phyloP scores from a whole-genome alignment of 208 protist genomes.

The Acanthamoeba pearcei region DNA sequence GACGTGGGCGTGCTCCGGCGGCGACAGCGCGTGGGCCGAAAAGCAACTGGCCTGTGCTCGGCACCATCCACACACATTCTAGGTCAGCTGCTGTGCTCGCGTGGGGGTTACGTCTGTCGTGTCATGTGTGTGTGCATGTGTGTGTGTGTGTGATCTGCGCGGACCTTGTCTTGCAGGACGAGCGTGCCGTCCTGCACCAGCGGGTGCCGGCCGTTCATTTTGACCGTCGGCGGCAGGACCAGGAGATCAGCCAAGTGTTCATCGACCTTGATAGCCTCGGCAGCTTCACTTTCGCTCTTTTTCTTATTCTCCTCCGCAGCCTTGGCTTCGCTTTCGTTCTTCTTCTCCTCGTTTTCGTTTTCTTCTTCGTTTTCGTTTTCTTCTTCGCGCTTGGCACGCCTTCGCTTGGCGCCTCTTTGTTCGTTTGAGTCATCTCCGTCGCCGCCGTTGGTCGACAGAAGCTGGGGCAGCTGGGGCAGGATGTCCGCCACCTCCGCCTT shows the following conservation, averaged over 20 bases:
- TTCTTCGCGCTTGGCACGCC: background rate
- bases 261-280: background rate
- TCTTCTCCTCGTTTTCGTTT: background rate
- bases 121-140: too few relatives aligned
- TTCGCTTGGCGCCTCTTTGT: background rate
- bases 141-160: too few relatives aligned
- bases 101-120: too few relatives aligned
- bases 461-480: background rate
- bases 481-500: background rate
- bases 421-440: background rate
- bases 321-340: background rate
- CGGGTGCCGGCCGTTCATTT: constrained; percentile 2
- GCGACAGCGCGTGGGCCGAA: constrained; percentile 27
- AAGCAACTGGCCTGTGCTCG: constrained; percentile 42
- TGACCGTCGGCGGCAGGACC: background rate
- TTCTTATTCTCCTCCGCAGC: background rate
- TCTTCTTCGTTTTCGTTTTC: background rate
- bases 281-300: background rate
- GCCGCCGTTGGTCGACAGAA: background rate
- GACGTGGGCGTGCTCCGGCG: background rate
- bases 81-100: too few relatives aligned
- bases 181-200: background rate
- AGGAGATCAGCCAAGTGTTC: background rate
- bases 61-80: too few relatives aligned
- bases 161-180: constrained; percentile 45